Percentiles rank a stretch among this genome's conserved stretches.
Conservation (phyloP, 2,329 filamentous ascomycete genomes). For the Simplicillium aogashimaense region DNA sequence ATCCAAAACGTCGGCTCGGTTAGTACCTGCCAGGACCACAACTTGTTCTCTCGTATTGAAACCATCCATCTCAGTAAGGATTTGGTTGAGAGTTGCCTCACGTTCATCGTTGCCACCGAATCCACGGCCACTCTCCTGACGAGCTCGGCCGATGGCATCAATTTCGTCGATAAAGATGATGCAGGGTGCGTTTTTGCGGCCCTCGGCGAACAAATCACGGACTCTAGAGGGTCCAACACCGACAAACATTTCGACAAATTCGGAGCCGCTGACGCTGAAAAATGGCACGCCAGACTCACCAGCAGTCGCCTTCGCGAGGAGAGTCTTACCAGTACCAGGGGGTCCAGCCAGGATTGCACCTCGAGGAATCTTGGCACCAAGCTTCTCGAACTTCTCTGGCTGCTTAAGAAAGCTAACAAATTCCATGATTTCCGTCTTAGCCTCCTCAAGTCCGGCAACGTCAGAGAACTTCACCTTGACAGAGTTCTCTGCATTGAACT, state of each 20-base stretch:
- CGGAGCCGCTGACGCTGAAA: constrained; percentile 95
- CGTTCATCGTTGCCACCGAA: constrained; percentile 94
- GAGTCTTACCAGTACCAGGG: constrained; percentile 94
- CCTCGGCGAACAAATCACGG: constrained; percentile 86
- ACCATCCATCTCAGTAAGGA: constrained; percentile 97
- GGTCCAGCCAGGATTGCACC: constrained; percentile 96
- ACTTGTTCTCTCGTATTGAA: constrained; percentile 97
- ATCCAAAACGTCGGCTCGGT: constrained; percentile 88
- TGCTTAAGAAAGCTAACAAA: constrained; percentile 96
- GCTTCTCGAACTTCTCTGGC: constrained; percentile 81
- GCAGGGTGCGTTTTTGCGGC: constrained; percentile 90
- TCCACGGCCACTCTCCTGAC: constrained; percentile 60
- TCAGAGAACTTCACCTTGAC: constrained; percentile 96
- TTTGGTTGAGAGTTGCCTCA: constrained; percentile 95
- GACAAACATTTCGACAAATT: constrained; percentile 99
- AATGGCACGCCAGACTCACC: constrained; percentile 96
- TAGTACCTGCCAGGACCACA: constrained; percentile 92
- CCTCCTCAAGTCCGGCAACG: constrained; percentile 96
- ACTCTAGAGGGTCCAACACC: constrained; percentile 95
- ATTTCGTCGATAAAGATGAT: constrained; percentile 99
- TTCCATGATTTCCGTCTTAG: constrained; percentile 97
- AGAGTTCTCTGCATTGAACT: constrained; percentile 94
- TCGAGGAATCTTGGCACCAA: constrained; percentile 95
- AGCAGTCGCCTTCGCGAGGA: constrained; percentile 93
- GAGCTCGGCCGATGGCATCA: constrained; percentile 88